Base-by-base conservation (phyloP, 306 rosid genomes). In the Clitoria ternatea region DNA sequence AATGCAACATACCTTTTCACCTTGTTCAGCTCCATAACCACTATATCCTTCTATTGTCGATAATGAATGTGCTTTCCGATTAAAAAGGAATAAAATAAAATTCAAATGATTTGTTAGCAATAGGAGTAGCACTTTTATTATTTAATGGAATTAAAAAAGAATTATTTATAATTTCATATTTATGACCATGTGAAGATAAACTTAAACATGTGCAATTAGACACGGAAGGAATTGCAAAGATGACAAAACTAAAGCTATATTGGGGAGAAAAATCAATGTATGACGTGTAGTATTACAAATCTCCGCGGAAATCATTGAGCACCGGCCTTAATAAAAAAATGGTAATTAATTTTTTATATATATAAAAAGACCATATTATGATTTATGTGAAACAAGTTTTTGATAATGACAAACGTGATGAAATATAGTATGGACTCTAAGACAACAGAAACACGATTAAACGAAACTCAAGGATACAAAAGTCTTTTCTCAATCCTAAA, bases 1-100 rank as follows among this genome's bases (percentile, higher is more conserved):
- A 27, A 37, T 24, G 56, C 32, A 66, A 20, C 77, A 63, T 83
- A 91, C 99, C 91, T 85, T 89, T 87, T 94, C 99, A 53, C 99
- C 99, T 74, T 94, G 99, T 81, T 94, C 99, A 19, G 92, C 81
- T 70, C 99, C 99, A 75, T 94, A 94, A 57, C 99, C 99, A 83
- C 96, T 94, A 42, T 91, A 94, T 76, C 97, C 99, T 76, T 91
- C 92, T 10, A 84, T 9, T 48, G 97, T 94, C 22, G 99, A 83
- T 77, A 94, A 79, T 40, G 79, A 94, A 70, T 78, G 62, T 39
- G 99, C 40, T 84, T 84, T 89, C 98, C 90, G 90, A 75, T 30
- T 72, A 35, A 78, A 45, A 13, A 14, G 50, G 14, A 36, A n/a
- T n/a, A 24, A 40, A 35, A 4, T 0, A 87, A 66, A 56, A 43